Evolutionary conservation across 495 filamentous ascomycete species (phyloP).

Genomic region (Penicillium waksmanii): DNA sequence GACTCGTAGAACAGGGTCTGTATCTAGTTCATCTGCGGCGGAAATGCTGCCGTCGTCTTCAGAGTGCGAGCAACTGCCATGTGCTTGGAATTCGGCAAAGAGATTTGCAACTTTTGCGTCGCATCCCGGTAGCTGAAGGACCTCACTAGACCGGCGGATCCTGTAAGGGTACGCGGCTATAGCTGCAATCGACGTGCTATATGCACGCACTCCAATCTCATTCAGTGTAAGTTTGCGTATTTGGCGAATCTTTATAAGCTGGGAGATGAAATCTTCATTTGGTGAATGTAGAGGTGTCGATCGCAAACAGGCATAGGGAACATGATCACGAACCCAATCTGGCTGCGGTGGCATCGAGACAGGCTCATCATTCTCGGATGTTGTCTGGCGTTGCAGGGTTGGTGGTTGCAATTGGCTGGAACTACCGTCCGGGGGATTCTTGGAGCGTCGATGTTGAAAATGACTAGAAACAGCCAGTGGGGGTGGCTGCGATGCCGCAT

Average conservation of each 20-base stretch:
- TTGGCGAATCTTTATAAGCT: constrained; percentile 74
- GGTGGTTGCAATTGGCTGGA: constrained; percentile 35
- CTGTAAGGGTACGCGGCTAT: constrained; percentile 80
- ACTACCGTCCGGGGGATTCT: constrained; percentile 21
- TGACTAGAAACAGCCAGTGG: constrained; percentile 12
- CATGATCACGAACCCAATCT: constrained; percentile 65
- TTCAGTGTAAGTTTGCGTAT: constrained; percentile 72
- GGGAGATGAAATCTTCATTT: constrained; percentile 75
- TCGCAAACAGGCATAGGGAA: constrained; percentile 81
- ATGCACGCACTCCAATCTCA: constrained; percentile 81
- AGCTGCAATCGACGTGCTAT: constrained; percentile 82
- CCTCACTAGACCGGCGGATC: constrained; percentile 58
- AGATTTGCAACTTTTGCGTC: constrained; percentile 77
- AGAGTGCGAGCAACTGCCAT: constrained; percentile 23
- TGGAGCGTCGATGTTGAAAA: constrained; percentile 20
- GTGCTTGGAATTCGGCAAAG: constrained; percentile 72
- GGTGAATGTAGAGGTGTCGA: constrained; percentile 69
- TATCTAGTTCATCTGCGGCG: constrained; percentile 66
- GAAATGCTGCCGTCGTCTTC: constrained; percentile 56
- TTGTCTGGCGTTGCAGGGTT: constrained; percentile 64
- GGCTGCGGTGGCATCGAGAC: constrained; percentile 61
- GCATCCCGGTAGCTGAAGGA: constrained; percentile 77
- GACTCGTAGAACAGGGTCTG: constrained; percentile 63
- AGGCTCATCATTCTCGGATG: constrained; percentile 69
- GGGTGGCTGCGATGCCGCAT: constrained; percentile 36